Evolutionary conservation across 192 early-diverging fungal species (phyloP).

Genomic region (Gigaspora rosea): DNA sequence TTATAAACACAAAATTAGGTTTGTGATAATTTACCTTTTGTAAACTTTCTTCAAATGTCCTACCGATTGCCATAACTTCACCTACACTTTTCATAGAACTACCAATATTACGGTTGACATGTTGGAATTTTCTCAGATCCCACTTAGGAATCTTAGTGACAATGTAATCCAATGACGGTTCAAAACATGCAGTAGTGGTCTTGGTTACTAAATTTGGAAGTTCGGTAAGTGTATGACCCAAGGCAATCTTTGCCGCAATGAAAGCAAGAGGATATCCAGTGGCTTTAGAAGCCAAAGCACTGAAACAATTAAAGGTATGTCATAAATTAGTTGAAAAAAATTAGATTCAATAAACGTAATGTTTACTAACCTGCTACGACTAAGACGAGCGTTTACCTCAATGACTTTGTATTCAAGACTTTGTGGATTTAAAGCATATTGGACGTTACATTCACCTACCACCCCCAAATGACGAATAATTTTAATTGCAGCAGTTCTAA

Average conservation of each 20-base stretch:
- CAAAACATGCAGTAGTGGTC: conserved; percentile 95
- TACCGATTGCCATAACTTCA: conserved; percentile 97
- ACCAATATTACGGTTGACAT: conserved; percentile 84
- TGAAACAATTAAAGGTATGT: conserved; percentile 41
- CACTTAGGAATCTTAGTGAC: conserved; percentile 85
- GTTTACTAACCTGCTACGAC: conserved; percentile 50
- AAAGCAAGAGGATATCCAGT: conserved; percentile 99
- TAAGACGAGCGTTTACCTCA: conserved; percentile 97
- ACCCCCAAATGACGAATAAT: conserved; percentile 97
- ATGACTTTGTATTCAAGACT: conserved; percentile 97
- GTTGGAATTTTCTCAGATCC: conserved; percentile 97
- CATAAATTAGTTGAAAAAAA: not conserved
- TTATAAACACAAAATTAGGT: conserved; percentile 69
- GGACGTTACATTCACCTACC: conserved; percentile 99
- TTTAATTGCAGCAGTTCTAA: conserved; percentile 93
- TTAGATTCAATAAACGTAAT: not conserved
- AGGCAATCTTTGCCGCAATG: conserved; percentile 95
- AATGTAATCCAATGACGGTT: conserved; percentile 93
- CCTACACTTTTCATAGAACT: conserved; percentile 98
- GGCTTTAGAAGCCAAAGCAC: conserved; percentile 95
- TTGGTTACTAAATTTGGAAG: conserved; percentile 95
- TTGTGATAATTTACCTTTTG: conserved; percentile 95
- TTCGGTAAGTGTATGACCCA: conserved; percentile 90
- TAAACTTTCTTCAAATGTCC: conserved; percentile 97
- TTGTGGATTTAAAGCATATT: conserved; percentile 95